These are phyloP conservation scores for Xylaria multiplex DNA, from an alignment of 2,329 filamentous ascomycete genomes.

Conservation along the genomic window DNA sequence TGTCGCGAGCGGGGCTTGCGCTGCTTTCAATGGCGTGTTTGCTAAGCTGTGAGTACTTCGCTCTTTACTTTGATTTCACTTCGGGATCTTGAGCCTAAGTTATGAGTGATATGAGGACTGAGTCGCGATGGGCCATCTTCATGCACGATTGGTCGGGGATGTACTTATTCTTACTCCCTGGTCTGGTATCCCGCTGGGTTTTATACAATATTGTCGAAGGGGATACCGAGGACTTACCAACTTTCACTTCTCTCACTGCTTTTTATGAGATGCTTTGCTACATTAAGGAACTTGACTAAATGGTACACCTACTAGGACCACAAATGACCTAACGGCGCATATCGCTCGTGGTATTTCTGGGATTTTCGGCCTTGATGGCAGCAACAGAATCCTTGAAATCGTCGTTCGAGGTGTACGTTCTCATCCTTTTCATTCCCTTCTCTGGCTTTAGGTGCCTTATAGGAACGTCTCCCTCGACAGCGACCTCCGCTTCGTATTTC, in stretches of 20 bases:
- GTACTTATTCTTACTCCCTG: neutral
- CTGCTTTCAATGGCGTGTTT: constrained; percentile 84
- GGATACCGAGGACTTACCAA: neutral
- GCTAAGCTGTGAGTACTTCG: constrained; percentile 74
- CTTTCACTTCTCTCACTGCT: neutral
- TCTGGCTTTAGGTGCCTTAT: constrained; percentile 2
- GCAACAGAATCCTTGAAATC: constrained; percentile 59
- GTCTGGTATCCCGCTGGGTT: neutral
- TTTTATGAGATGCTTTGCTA: neutral
- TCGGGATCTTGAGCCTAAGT: neutral
- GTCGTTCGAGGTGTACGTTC: constrained; percentile 60
- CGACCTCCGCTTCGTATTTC: too few species aligned
- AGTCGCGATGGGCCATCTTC: neutral
- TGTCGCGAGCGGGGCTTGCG: constrained; percentile 78
- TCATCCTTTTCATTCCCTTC: neutral
- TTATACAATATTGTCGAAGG: neutral
- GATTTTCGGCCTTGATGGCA: constrained; percentile 55
- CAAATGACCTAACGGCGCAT: constrained; percentile 63
- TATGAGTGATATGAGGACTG: neutral
- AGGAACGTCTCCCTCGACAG: too few species aligned
- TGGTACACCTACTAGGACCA: constrained; percentile 57
- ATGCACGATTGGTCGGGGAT: neutral
- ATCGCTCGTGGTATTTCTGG: constrained; percentile 59
- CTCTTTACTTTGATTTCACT: neutral
- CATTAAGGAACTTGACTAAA: constrained; percentile 1